phyloP scores from a whole-genome alignment of 345 rosid genomes.

The Anastatica hierochuntica region DNA sequence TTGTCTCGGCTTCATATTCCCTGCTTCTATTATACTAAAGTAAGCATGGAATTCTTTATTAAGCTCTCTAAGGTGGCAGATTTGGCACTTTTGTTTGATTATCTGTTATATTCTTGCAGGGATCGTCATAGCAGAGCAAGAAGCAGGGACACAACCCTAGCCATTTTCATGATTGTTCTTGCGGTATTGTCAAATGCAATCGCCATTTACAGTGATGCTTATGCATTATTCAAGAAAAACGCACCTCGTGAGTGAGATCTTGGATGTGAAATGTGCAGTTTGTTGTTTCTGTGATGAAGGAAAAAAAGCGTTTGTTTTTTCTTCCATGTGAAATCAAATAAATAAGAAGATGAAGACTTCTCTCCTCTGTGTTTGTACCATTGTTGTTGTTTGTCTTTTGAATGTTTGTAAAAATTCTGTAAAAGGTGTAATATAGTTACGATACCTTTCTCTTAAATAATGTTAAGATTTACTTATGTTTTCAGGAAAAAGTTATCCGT shows the following conservation, averaged over 20 bases:
- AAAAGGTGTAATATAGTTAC: not conserved
- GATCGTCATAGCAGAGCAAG: slow-evolving; percentile 45
- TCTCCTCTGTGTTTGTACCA: slow-evolving; percentile 7
- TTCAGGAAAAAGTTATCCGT: too few relatives aligned
- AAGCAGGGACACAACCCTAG: slow-evolving; percentile 35
- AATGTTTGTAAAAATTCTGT: slow-evolving; percentile 13
- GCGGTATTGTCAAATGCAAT: slow-evolving; percentile 46
- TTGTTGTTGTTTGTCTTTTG: slow-evolving; percentile 13
- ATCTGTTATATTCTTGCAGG: slow-evolving; percentile 24
- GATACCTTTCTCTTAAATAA: slow-evolving; percentile 8
- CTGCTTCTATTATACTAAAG: slow-evolving; percentile 47
- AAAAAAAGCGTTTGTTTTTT: not conserved
- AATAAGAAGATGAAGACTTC: slow-evolving; percentile 6
- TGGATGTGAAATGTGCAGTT: not conserved
- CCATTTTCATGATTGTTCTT: slow-evolving; percentile 44
- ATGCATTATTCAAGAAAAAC: slow-evolving; percentile 37
- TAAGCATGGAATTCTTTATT: not conserved
- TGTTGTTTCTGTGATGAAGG: not conserved
- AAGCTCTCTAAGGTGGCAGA: not conserved
- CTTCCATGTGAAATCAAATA: slow-evolving; percentile 12
- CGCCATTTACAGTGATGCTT: slow-evolving; percentile 52
- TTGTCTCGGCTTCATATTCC: slow-evolving; percentile 58
- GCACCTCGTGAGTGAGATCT: slow-evolving; percentile 24
- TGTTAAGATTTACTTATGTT: too few relatives aligned
- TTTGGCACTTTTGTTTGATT: not conserved